Evolutionary conservation across 1,139 yeast genomes (phyloP), one percentile per base, ranked within the genome.

Genomic region (Sporopachydermia cereana): DNA sequence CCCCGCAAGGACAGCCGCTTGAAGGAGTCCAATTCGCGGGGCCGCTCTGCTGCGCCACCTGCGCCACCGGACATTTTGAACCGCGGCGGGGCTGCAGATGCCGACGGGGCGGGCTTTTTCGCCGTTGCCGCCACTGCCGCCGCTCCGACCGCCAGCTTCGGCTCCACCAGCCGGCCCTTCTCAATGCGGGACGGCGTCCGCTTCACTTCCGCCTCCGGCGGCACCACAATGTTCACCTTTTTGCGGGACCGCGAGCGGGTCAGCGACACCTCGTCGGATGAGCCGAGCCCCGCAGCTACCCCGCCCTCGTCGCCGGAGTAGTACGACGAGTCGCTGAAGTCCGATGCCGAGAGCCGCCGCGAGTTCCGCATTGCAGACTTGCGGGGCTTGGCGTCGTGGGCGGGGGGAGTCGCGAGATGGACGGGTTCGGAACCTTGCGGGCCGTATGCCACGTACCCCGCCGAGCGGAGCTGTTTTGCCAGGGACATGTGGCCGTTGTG

Each of bases 161-260:
- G 39, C 5, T 16, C 20, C 9, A 34, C 39, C n/a, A 34, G 17
- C 18, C 39, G 39, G 5, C 39, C 39, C 17, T 34, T 34, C 22
- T 34, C 39, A 7, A 34, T 34, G 20, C 39, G 39, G n/a, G 39
- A 34, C 18, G 39, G 39, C 39, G 39, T 34, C 17, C 39, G 39
- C 17, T 34, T 34, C 39, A 34, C 39, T 34, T 34, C 39, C 22
- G 22, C 5, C 22, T n/a, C 39, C 9, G 39, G 39, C 18, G 39
- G 39, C 18, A 34, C 39, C 18, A 34, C 39, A 34, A 34, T 34
- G 9, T 34, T 20, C 22, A 34, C 39, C 17, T 34, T 34, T 20
- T 34, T 34, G 12, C 12, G 18, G 12, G 39, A 34, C 9, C n/a
- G 5, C 22, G n/a, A 7, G 7, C n/a, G 18, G 22, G 39, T 34